phyloP scores from a whole-genome alignment of 352 stramenopile genomes.

The Pythium utonaiense region DNA sequence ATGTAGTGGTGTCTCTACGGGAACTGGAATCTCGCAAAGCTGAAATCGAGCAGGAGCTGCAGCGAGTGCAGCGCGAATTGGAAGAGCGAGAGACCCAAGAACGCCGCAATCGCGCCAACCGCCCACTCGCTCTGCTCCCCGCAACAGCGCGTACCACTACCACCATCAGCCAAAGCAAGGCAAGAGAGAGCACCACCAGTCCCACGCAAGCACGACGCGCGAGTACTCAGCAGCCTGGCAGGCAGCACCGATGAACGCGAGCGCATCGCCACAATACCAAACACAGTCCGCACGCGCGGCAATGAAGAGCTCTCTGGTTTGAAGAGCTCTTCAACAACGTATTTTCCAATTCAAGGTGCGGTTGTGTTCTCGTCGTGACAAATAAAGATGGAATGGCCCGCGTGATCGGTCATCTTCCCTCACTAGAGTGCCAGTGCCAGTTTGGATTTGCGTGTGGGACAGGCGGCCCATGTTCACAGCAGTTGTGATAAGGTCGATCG shows the following conservation, averaged over 20 bases:
- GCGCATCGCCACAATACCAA: no score
- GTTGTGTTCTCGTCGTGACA: neutral
- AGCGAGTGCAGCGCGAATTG: constrained; percentile 41
- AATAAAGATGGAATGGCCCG: no score
- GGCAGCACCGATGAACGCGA: constrained; percentile 4
- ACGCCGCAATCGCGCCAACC: constrained; percentile 1
- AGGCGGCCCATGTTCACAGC: constrained; percentile 4
- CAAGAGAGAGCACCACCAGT: neutral
- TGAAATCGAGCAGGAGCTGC: constrained; percentile 54
- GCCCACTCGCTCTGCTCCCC: constrained; percentile 17
- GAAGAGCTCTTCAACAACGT: neutral
- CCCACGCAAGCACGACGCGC: neutral
- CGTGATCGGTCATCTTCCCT: neutral
- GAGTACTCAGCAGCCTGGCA: neutral
- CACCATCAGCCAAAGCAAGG: neutral
- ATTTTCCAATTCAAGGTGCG: neutral
- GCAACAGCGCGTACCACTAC: neutral
- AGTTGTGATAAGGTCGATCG: neutral
- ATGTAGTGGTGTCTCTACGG: constrained; percentile 40
- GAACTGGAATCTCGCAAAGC: constrained; percentile 53
- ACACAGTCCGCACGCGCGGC: no score
- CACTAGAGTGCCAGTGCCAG: constrained; percentile 8
- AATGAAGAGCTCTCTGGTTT: neutral
- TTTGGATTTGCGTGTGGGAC: constrained; percentile 1
- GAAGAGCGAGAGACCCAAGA: constrained; percentile 27